These are phyloP conservation scores for Gracilariopsis chorda DNA, from an alignment of 23 red algal genomes.

Conservation along the genomic window DNA sequence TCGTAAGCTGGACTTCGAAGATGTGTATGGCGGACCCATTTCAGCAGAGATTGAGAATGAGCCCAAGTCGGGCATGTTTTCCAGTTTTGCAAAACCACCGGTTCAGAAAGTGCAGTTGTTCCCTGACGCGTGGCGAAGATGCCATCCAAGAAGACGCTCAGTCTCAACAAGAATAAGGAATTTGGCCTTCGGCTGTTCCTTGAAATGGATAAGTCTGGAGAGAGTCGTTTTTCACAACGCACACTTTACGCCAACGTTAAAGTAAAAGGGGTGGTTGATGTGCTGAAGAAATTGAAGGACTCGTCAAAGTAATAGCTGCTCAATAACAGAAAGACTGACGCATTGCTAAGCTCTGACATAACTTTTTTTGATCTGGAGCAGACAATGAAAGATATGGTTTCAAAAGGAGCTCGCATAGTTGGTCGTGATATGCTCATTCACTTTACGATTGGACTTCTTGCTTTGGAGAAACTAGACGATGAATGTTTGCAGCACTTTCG, in stretches of 20 bases:
- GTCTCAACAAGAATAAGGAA: constrained; percentile 62
- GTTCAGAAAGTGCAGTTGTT: constrained; percentile 54
- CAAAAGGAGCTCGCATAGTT: too few species aligned
- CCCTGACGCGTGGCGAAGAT: constrained; percentile 22
- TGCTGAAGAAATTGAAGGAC: constrained; percentile 65
- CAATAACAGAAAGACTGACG: too few species aligned
- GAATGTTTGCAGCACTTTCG: too few species aligned
- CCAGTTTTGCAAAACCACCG: background rate
- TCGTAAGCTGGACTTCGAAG: constrained; percentile 65
- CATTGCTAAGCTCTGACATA: too few species aligned
- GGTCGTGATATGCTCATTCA: too few species aligned
- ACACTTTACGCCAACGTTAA: constrained; percentile 56
- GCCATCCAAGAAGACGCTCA: constrained; percentile 78
- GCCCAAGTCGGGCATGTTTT: constrained; percentile 26
- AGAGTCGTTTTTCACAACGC: constrained; percentile 37
- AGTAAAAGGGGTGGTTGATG: constrained; percentile 58
- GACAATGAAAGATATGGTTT: too few species aligned
- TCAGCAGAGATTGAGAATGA: constrained; percentile 53
- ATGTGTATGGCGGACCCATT: constrained; percentile 48
- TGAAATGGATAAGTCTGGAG: constrained; percentile 29
- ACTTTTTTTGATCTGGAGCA: too few species aligned
- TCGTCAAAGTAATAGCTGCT: too few species aligned
- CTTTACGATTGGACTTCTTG: too few species aligned
- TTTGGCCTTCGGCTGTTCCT: constrained; percentile 52
- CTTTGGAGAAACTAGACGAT: too few species aligned